phyloP scores from a whole-genome alignment of 2,329 filamentous ascomycete species.

The Verticillium tricorpus region DNA sequence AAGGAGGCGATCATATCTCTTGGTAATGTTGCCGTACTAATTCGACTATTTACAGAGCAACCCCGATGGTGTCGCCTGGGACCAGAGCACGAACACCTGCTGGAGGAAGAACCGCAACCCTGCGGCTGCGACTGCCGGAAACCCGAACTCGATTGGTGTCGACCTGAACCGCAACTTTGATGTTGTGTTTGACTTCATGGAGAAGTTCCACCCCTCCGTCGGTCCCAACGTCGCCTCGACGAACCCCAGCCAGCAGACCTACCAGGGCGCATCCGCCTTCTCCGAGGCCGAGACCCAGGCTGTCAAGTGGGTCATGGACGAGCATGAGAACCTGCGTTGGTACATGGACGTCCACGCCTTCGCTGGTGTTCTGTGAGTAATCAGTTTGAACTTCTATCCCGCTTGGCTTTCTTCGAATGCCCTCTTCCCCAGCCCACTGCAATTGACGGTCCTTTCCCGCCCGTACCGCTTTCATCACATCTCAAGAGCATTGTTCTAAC shows the following conservation, averaged over 20 bases:
- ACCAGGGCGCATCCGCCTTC: conserved; percentile 44
- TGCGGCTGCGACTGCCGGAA: conserved; percentile 24
- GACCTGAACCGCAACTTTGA: conserved; percentile 56
- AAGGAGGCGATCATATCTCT: no score
- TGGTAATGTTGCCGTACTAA: neutral
- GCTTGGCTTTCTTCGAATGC: neutral
- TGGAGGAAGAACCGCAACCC: conserved; percentile 56
- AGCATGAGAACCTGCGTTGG: conserved; percentile 47
- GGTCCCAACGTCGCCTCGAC: conserved; percentile 34
- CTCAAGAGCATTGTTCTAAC: no score
- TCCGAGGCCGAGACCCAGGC: conserved; percentile 55
- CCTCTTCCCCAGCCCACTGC: neutral
- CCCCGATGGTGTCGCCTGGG: conserved; percentile 49
- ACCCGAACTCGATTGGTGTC: conserved; percentile 33
- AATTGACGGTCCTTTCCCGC: no score
- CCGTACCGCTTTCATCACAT: no score
- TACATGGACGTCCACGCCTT: conserved; percentile 56
- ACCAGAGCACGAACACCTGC: conserved; percentile 46
- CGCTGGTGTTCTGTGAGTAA: conserved; percentile 24
- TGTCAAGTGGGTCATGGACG: conserved; percentile 47
- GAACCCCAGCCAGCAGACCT: conserved; percentile 40
- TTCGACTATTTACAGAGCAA: conserved; percentile 24
- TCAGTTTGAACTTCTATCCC: neutral
- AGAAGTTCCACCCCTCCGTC: conserved; percentile 35
- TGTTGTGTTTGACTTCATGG: conserved; percentile 49